Base-by-base conservation (phyloP, 108 stramenopile species). In the Cyclotella atomus region DNA sequence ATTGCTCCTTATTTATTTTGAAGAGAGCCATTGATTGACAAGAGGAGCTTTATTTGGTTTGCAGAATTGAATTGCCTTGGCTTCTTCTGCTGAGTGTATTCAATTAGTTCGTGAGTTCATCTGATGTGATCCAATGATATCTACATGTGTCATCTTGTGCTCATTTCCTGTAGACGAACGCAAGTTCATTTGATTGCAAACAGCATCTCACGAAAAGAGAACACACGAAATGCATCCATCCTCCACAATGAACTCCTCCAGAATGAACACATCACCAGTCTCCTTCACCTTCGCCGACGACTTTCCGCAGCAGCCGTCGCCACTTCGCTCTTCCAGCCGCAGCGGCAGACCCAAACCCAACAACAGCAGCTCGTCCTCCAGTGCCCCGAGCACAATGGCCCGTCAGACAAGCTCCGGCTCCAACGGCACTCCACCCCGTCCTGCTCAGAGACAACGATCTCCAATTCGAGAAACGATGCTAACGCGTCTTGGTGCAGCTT, bases 211-310 rank as follows among this genome's bases (percentile, higher is more conserved):
- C n/a, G n/a, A n/a, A n/a, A n/a, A n/a, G n/a, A n/a, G n/a, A n/a
- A n/a, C n/a, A n/a, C 38, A 41, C 7, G 38, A 41, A 41, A 41
- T 12, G 9, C 38, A 41, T 12, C 9, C 38, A 41, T 9, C 12
- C 38, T 12, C 38, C 38, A 41, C 12, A 9, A 41, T 41, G 38
- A 12, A 41, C 38, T 9, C 38, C 12, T 12, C 38, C 38, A 41
- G 38, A 41, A 41, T 41, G 38, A 49, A 49, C 47, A 17, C 47
- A n/a, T 49, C 47, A 10, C 56, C 56, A 57, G n/a, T 57, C 29
- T 29, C 56, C 56, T 57, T 57, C 56, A 57, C 56, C 28, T 57
- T 57, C 30, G 56, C 56, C 15, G 56, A 30, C 29, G 30, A 57
- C 56, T 12, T 30, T 19, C 29, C 56, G 29, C 29, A 12, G 5